phyloP scores from a whole-genome alignment of 2,329 filamentous ascomycete genomes.

The Pseudogymnoascus sp. region DNA sequence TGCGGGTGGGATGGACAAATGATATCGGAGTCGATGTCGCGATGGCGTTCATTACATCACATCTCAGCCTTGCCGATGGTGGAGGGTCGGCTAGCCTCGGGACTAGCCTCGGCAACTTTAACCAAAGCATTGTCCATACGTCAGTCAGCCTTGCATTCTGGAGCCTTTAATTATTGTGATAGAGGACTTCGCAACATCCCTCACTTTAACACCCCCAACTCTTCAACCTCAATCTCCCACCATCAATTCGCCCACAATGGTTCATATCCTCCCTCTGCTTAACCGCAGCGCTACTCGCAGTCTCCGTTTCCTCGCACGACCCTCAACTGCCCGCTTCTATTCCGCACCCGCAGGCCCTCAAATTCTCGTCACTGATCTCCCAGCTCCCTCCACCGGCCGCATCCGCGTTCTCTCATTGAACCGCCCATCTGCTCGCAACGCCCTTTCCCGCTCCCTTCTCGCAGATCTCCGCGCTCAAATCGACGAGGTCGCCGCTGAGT shows the following conservation, averaged over 20 bases:
- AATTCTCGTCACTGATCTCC: constrained; percentile 39
- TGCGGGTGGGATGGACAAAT: not conserved
- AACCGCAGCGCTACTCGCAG: not conserved
- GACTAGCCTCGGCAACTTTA: not conserved
- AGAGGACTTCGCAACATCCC: not conserved
- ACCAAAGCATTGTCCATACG: not conserved
- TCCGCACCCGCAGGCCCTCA: not conserved
- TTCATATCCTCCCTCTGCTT: not conserved
- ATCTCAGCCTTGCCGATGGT: constrained; percentile 7
- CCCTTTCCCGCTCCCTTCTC: constrained; percentile 74
- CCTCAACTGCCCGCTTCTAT: constrained; percentile 5
- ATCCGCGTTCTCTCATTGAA: constrained; percentile 87
- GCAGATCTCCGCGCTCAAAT: constrained; percentile 63
- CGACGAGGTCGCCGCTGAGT: constrained; percentile 58
- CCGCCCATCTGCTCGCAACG: constrained; percentile 77
- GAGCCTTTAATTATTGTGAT: constrained; percentile 1
- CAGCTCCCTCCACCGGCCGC: constrained; percentile 69
- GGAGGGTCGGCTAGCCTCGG: constrained; percentile 1
- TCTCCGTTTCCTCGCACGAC: constrained; percentile 3
- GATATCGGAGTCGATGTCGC: not conserved
- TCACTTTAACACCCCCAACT: not conserved
- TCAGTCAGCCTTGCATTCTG: constrained; percentile 1
- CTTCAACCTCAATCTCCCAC: not conserved
- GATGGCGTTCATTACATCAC: not conserved
- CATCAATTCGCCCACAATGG: not conserved